Evolutionary conservation across 2,329 filamentous ascomycete genomes (phyloP).

Genomic region (Coleophoma cylindrospora): DNA sequence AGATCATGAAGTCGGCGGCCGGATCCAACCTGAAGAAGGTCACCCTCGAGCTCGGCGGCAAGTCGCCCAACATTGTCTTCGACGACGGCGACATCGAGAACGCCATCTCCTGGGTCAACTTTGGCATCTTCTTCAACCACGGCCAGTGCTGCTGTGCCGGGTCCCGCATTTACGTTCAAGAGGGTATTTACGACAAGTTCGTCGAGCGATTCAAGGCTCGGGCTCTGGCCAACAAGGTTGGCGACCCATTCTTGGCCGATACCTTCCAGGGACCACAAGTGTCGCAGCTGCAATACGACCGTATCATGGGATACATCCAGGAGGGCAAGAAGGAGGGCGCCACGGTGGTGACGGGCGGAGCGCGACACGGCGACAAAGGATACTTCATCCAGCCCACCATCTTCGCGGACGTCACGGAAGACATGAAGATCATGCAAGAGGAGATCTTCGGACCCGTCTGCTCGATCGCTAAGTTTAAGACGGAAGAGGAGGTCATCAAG

Average conservation of each 20-base stretch:
- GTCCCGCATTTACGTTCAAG: conserved; percentile 65
- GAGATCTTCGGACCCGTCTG: conserved; percentile 73
- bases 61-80: conserved; percentile 59
- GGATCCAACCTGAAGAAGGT: conserved; percentile 61
- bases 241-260: conserved; percentile 59
- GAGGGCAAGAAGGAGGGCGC: conserved; percentile 61
- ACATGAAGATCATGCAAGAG: conserved; percentile 72
- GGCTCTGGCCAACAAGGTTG: conserved; percentile 58
- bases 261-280: conserved; percentile 72
- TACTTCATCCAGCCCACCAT: conserved; percentile 73
- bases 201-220: conserved; percentile 60
- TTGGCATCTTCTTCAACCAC: conserved; percentile 37
- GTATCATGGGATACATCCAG: conserved; percentile 64
- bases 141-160: conserved; percentile 49
- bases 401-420: conserved; percentile 63
- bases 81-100: conserved; percentile 57
- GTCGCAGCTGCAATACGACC: conserved; percentile 64
- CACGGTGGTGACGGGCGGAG: conserved; percentile 59
- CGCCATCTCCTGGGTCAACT: conserved; percentile 58
- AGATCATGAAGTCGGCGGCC: conserved; percentile 61
- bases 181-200: conserved; percentile 67
- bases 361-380: conserved; percentile 59
- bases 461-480: conserved; percentile 66
- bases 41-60: conserved; percentile 58
- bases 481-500: conserved; percentile 60